Base-by-base conservation (phyloP, 352 stramenopile genomes). In the Globisporangium megalacanthum region DNA sequence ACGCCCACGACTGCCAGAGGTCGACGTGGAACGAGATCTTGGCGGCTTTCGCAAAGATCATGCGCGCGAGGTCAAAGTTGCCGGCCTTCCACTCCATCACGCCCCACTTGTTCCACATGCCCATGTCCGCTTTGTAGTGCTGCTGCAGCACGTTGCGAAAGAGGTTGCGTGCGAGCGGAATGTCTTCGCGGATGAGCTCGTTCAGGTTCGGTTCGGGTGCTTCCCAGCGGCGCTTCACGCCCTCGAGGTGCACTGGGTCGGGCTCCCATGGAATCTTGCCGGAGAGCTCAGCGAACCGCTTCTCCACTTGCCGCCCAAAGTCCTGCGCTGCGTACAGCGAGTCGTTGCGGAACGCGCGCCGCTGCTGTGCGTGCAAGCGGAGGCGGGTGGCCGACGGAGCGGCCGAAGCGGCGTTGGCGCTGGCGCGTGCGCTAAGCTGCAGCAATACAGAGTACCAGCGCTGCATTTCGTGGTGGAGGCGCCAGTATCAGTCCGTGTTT, bases 61-160 rank as follows among this genome's bases (percentile, higher is more conserved):
- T 93, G 44, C 85, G 67, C 53, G 85, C 83, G 45, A 95, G 72
- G 61, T 82, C 79, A 60, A 81, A 79, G 60, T 95, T 95, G 0
- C 78, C 81, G 4, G 79, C 83, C 49, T 91, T 90, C 85, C 85
- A 95, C 65, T 95, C 85, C 85, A 95, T 95, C 46, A 86, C 83
- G 48, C 72, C 85, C 85, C 85, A 95, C 61, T 95, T 95, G 73
- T 95, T 95, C 85, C 85, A 95, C 85, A 95, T 95, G 62, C 73
- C 77, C 83, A 95, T 93, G 70, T 95, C 83, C 20, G 83, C 79
- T 6, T 70, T 62, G 65, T 95, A 95, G 36, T 84, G 66, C 50
- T 77, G 71, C 63, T 95, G 83, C 53, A 95, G 66, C 53, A 90
- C 77, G 49, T 87, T 88, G 14, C 83, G 79, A 64, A 95, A 95